phyloP scores from a whole-genome alignment of 2,329 filamentous ascomycete species.

The Ophiostoma piceae region DNA sequence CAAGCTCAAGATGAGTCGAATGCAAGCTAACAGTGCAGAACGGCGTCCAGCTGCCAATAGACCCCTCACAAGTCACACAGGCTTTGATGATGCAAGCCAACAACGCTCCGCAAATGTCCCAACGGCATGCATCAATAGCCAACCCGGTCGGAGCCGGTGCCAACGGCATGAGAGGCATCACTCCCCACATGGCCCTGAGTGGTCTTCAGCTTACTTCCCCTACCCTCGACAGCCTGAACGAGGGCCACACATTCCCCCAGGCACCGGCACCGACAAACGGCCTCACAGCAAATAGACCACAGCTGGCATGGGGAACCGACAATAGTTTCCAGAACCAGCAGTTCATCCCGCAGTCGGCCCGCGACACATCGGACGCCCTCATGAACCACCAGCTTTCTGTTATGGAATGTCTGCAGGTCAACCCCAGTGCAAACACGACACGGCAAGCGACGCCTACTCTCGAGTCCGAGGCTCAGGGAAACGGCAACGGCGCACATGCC shows the following conservation, averaged over 20 bases:
- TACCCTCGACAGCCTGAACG: background rate
- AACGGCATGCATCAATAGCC: slow-evolving; percentile 6
- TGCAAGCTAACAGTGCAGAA: background rate
- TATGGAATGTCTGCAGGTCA: slow-evolving; percentile 53
- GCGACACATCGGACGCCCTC: slow-evolving; percentile 54
- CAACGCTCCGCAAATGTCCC: background rate
- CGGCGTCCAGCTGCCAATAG: background rate
- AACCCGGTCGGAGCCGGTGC: background rate
- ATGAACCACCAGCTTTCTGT: slow-evolving; percentile 51
- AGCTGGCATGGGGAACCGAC: slow-evolving; percentile 55
- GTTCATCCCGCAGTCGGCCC: slow-evolving; percentile 52
- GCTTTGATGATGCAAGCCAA: slow-evolving; percentile 7
- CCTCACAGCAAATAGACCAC: background rate
- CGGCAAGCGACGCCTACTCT: slow-evolving; percentile 51
- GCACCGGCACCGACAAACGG: background rate
- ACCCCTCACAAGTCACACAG: slow-evolving; percentile 7
- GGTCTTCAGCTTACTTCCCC: background rate
- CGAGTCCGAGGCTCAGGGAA: slow-evolving; percentile 10
- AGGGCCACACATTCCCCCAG: background rate
- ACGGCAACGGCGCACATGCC: slow-evolving; percentile 24
- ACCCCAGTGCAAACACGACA: slow-evolving; percentile 55
- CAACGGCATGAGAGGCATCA: background rate
- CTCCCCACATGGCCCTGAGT: background rate
- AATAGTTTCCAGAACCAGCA: slow-evolving; percentile 50
- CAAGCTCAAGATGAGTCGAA: background rate